phyloP scores from a whole-genome alignment of 73 alveolate species.

The Tetrahymena borealis region DNA sequence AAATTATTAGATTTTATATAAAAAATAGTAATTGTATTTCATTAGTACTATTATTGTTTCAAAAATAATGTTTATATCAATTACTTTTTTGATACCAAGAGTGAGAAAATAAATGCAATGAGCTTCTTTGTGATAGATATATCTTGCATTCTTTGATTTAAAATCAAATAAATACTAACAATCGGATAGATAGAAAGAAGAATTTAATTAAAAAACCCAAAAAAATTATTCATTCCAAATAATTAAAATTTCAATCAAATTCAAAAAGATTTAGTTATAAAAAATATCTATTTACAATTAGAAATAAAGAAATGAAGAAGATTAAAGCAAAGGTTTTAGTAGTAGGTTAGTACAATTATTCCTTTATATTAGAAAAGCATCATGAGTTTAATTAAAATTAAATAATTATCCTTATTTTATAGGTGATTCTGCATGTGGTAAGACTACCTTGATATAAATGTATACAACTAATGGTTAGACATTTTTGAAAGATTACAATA shows the following conservation, averaged over 20 bases:
- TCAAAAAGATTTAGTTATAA: background rate
- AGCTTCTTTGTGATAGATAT: too few relatives aligned
- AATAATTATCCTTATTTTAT: background rate
- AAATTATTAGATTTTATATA: background rate
- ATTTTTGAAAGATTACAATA: conserved; percentile 25
- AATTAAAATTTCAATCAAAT: background rate
- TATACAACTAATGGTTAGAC: conserved; percentile 18
- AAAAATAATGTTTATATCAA: background rate
- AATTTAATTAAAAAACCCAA: too few relatives aligned
- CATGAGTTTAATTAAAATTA: background rate
- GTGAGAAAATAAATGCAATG: too few relatives aligned
- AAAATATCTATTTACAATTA: background rate
- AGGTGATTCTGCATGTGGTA: conserved; percentile 36
- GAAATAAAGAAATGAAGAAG: background rate
- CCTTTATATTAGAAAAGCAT: background rate
- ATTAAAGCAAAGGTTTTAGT: background rate
- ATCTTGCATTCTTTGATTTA: too few relatives aligned
- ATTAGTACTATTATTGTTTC: background rate
- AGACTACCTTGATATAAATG: conserved; percentile 16
- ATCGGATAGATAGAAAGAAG: background rate
- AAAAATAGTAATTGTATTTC: background rate
- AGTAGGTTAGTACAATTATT: background rate
- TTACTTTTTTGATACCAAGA: too few relatives aligned
- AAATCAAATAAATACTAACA: too few relatives aligned
- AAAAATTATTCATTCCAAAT: too few relatives aligned